Evolutionary conservation across 2,329 filamentous ascomycete genomes (phyloP), one percentile per base, ranked within the genome.

Genomic region (Botrytis fabae): DNA sequence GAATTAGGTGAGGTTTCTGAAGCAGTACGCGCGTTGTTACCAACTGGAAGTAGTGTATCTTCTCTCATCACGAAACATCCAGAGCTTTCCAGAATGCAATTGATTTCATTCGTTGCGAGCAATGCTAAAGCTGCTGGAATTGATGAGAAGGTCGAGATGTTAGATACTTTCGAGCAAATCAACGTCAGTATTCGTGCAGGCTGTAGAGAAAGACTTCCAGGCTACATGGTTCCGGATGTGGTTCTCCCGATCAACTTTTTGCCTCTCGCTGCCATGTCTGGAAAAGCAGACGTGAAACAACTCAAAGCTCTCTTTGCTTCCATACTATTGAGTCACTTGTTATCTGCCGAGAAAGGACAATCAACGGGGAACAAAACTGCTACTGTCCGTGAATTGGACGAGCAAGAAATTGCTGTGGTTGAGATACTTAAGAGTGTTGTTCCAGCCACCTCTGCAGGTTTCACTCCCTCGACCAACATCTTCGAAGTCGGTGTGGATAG

Each of bases 161-260:
- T 51, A 44, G 46, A 71, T 28, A 51, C 44, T 63, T 71, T 71
- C 22, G 60, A 63, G 35, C 28, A 62, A 42, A 79, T 85, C 4
- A 80, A 85, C 76, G 83, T 82, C 70, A 81, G 76, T 42, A 80
- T 84, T 42, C 81, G 82, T 61, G 78, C 80, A 35, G 51, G 54
- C 35, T 69, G 66, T 44, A 69, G 66, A 35, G 40, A 69, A 38
- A 82, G 85, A 42, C 80, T 71, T 16, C 44, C 69, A 32, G 44
- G 40, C 22, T 71, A 71, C 20, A 69, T 69, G 66, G 66, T 69
- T 42, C 66, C 66, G 16, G 66, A 61, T 46, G 66, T 69, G 38
- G 66, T 69, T 42, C 61, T 69, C 35, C 66, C 51, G 25, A 28
- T 69, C 40, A 69, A 25, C 28, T 69, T 42, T 32, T n/a, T 69